Evolutionary conservation across 2,329 filamentous ascomycete genomes (phyloP), one percentile per base, ranked within the genome.

Genomic region (Elsinoe australis): DNA sequence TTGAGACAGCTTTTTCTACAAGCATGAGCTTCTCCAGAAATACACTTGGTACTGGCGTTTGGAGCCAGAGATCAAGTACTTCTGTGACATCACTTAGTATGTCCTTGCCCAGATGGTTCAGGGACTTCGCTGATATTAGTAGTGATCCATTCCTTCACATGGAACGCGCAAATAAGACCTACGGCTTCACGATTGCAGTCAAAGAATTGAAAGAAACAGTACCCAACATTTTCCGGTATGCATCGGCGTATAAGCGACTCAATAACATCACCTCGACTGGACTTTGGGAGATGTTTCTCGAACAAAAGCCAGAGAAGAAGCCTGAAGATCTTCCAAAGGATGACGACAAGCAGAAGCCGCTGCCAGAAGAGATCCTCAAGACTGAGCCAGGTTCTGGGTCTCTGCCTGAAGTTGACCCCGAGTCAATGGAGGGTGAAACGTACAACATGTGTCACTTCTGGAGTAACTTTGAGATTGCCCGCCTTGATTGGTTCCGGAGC

Each of bases 391-490:
- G 79, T 29, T 75, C 76, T 48, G 80, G 82, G 53, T 76, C 76
- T 26, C 69, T 87, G n/a, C 81, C 83, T 22, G 81, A 92, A 33
- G 85, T 95, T 49, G 87, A 96, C 61, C 82, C 84, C 0, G 89
- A 96, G 61, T 79, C 82, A 33, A 98, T 98, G 92, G 90, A 96
- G 64, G 87, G 88, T 54, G 92, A 98, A 66, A 86, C 82, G 59
- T 98, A 98, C 75, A 98, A 98, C 71, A 98, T 98, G 92, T 98
- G 92, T 66, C 92, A 98, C 72, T 98, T 95, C 73, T 98, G 92
- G 92, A 95, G 88, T 66, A 98, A 98, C 67, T 98, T 98, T 58
- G 92, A 98, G 68, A 98, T 98, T 69, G 92, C 92, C 10, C 81
- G 82, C 51, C 77, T 98, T 52, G 84, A 87, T 69, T 98, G 88